These are phyloP conservation scores for Globomyces sp. DNA, from an alignment of 371 early-diverging fungal genomes.

Conservation along the genomic window DNA sequence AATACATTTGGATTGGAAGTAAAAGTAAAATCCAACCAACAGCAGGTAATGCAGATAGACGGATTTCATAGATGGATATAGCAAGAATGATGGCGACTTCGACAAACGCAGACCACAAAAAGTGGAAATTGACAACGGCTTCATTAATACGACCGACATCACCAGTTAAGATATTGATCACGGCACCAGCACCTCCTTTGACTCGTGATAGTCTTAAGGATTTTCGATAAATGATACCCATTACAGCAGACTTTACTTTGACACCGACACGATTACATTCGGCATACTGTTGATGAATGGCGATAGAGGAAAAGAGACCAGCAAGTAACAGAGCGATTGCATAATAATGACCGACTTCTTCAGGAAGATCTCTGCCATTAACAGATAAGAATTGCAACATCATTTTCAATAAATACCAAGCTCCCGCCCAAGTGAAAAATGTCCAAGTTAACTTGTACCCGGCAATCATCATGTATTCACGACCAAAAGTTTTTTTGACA, in stretches of 20 bases:
- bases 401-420: slow-evolving; percentile 21
- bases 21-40: slow-evolving; percentile 54
- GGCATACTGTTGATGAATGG: slow-evolving; percentile 56
- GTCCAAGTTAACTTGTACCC: slow-evolving; percentile 63
- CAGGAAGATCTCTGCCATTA: slow-evolving; percentile 1
- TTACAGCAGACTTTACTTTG: slow-evolving; percentile 60
- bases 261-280: slow-evolving; percentile 60
- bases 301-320: slow-evolving; percentile 46
- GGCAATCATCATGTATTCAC: slow-evolving; percentile 51
- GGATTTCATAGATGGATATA: slow-evolving; percentile 53
- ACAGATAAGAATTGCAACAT: slow-evolving; percentile 12
- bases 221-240: slow-evolving; percentile 69
- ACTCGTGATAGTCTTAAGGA: slow-evolving; percentile 58
- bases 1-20: slow-evolving; percentile 61
- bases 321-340: slow-evolving; percentile 52
- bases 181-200: slow-evolving; percentile 62
- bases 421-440: slow-evolving; percentile 56
- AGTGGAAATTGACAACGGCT: slow-evolving; percentile 65
- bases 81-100: slow-evolving; percentile 51
- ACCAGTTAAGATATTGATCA: slow-evolving; percentile 58
- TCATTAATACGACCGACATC: slow-evolving; percentile 66
- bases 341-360: slow-evolving; percentile 42
- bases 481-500: slow-evolving; percentile 49
- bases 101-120: slow-evolving; percentile 65
- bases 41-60: slow-evolving; percentile 54